Conservation (phyloP, 2,329 filamentous ascomycete species). For the Claviceps cyperi region DNA sequence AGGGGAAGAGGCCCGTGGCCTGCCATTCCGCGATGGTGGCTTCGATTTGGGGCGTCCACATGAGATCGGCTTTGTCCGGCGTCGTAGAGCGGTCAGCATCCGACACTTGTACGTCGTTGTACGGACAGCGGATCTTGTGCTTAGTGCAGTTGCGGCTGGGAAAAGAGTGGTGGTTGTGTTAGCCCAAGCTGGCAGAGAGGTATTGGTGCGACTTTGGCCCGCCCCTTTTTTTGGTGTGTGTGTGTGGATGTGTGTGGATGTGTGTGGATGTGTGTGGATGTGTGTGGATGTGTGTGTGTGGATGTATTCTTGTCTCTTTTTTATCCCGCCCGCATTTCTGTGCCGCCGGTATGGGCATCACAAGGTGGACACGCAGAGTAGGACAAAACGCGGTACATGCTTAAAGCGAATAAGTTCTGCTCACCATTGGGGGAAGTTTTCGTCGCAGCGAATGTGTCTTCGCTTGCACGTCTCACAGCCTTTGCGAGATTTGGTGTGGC, state of each 20-base stretch:
- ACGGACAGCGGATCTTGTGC: conserved; percentile 96
- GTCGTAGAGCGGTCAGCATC: conserved; percentile 47
- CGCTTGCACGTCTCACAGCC: conserved; percentile 97
- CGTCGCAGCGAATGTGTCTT: conserved; percentile 93
- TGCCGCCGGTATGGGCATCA: conserved; percentile 1
- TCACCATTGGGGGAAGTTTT: conserved; percentile 95
- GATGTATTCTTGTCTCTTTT: not conserved
- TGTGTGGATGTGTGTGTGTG: not conserved
- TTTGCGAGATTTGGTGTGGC: conserved; percentile 97
- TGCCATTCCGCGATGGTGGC: conserved; percentile 71
- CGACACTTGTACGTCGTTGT: conserved; percentile 66
- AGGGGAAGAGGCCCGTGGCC: conserved; percentile 70
- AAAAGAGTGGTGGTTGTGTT: conserved; percentile 7
- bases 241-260: not conserved
- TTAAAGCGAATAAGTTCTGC: conserved; percentile 13
- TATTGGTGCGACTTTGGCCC: not conserved
- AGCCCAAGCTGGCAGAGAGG: conserved; percentile 1
- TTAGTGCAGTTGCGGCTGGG: conserved; percentile 91
- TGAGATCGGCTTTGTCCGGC: conserved; percentile 53
- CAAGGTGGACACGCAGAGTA: not conserved
- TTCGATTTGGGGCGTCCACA: conserved; percentile 80
- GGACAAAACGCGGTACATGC: not conserved
- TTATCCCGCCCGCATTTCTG: not conserved
- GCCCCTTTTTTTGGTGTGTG: not conserved
- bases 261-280: not conserved